phyloP scores from a whole-genome alignment of 2,329 filamentous ascomycete species.

The Hymenoscyphus infarciens region DNA sequence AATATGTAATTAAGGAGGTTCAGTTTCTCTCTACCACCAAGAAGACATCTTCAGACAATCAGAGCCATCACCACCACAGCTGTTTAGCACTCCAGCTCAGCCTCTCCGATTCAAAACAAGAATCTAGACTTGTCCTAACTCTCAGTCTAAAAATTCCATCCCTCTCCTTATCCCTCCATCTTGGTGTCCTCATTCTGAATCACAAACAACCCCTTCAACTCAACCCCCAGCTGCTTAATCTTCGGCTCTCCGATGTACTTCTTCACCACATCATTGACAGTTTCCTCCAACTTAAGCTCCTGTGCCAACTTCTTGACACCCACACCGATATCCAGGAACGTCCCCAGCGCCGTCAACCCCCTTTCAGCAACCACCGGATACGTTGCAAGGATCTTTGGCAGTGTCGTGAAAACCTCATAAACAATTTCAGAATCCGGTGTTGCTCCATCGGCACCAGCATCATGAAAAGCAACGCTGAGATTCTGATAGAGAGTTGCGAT shows the following conservation, averaged over 20 bases:
- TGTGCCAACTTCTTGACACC: slow-evolving; percentile 54
- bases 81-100: background rate
- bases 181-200: background rate
- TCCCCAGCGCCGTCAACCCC: slow-evolving; percentile 78
- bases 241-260: slow-evolving; percentile 55
- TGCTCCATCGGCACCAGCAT: slow-evolving; percentile 16
- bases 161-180: slow-evolving; percentile 1
- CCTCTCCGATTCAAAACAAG: background rate
- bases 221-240: slow-evolving; percentile 54
- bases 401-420: slow-evolving; percentile 50
- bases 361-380: slow-evolving; percentile 85
- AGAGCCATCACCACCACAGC: no score
- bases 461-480: slow-evolving; percentile 68
- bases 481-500: slow-evolving; percentile 82
- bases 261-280: slow-evolving; percentile 45
- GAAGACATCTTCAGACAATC: no score
- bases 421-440: slow-evolving; percentile 39
- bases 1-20: no score
- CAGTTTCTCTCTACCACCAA: no score
- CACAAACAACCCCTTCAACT: slow-evolving; percentile 43
- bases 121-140: background rate
- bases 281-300: slow-evolving; percentile 49
- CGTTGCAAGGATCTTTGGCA: slow-evolving; percentile 59
- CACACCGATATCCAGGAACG: slow-evolving; percentile 57
- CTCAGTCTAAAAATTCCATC: background rate